Conservation (phyloP, 176 grass and related monocot species). For the Aegilops tauschii region DNA sequence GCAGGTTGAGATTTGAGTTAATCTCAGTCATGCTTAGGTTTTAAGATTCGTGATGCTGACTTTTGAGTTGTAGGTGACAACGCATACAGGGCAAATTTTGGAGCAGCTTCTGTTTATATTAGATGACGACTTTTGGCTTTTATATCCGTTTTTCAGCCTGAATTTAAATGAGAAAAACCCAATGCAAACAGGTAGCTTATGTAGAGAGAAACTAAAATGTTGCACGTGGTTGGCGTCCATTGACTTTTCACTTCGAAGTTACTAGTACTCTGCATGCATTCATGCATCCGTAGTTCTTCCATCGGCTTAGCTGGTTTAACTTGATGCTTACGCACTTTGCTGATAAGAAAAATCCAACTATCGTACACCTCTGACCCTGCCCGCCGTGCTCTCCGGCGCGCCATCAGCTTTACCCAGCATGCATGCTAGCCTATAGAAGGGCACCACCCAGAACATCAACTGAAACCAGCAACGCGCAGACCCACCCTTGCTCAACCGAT, state of each 20-base stretch:
- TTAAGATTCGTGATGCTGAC: too few relatives aligned
- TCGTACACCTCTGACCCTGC: neutral
- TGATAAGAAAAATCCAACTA: neutral
- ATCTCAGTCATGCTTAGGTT: too few relatives aligned
- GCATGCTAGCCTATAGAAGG: neutral
- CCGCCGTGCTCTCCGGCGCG: neutral
- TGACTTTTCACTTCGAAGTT: neutral
- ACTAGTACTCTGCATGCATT: neutral
- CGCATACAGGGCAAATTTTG: too few relatives aligned
- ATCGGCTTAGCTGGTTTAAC: neutral
- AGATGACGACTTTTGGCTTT: too few relatives aligned
- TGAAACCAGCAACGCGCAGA: neutral
- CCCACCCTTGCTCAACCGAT: neutral
- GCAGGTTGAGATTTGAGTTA: too few relatives aligned
- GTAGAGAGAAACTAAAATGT: neutral
- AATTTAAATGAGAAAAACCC: too few relatives aligned
- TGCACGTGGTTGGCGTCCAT: neutral
- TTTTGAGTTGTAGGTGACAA: too few relatives aligned
- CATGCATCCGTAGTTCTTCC: neutral
- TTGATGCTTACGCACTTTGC: neutral
- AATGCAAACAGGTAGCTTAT: too few relatives aligned
- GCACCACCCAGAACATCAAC: neutral
- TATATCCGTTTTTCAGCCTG: too few relatives aligned
- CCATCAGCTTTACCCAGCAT: neutral
- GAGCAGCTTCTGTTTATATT: too few relatives aligned